Evolutionary conservation across 257 asterid species (phyloP).

Genomic region (Solanum pennellii): DNA sequence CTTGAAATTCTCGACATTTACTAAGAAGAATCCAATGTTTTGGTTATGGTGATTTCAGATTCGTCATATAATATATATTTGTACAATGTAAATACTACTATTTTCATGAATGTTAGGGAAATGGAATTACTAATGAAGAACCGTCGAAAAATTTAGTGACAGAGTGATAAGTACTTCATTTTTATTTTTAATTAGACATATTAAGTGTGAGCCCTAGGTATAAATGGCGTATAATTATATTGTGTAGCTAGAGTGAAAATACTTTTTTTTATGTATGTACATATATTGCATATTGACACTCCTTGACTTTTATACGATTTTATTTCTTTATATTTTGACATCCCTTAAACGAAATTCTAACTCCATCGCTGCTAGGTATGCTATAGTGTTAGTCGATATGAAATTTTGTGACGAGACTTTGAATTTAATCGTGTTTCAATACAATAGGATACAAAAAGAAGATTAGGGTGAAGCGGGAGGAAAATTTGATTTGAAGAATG

Average conservation of each 20-base stretch:
- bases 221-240: no score
- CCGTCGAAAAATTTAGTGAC: no score
- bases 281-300: no score
- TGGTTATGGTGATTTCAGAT: not conserved
- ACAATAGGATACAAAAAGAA: not conserved
- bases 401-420: rapidly evolving
- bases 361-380: not conserved
- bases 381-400: not conserved
- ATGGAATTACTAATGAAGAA: not conserved
- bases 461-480: not conserved
- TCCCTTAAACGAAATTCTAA: no score
- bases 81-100: not conserved
- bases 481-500: not conserved
- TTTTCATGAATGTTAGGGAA: not conserved
- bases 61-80: not conserved
- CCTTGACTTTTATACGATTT: no score
- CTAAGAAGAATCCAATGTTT: constrained; percentile 9
- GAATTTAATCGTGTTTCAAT: not conserved
- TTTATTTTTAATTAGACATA: not conserved
- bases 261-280: no score
- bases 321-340: no score
- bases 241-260: no score
- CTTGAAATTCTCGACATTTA: constrained; percentile 74
- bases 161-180: not conserved
- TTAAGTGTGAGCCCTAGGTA: not conserved